Base-by-base conservation (phyloP, 176 grass and related monocot species). In the Guadua angustifolia region DNA sequence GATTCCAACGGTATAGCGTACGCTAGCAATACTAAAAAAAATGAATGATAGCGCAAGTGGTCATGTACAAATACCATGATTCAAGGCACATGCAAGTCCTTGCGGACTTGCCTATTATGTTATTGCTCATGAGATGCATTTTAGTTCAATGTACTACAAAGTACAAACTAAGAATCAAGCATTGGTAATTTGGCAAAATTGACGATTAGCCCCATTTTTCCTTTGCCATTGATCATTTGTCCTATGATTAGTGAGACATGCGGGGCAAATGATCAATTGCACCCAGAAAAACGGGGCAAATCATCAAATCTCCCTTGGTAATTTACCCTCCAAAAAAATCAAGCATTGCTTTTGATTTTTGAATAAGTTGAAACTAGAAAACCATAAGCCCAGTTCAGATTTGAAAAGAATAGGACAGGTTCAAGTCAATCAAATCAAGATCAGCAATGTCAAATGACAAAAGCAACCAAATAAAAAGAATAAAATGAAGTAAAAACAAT, bases 351-450 rank as follows among this genome's bases (percentile, higher is more conserved):
- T 52, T 53, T 18, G 17, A 33, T 49, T 49, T 5, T 49, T 49
- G 46, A 49, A 67, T 25, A 22, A 49, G 50, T 26, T 63, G 36
- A 65, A 49, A 15, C 46, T 26, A 69, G 36, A 65, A 49, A 49
- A 4, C 46, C 46, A 49, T 19, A 61, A 63, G 38, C 56, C 42
- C 43, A 46, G 19, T 60, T 56, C 15, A 74, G 66, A 65, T 79
- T 47, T 74, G 26, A 26, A 57, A 88, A 87, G 16, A 50, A 51
- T 46, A 36, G 70, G 52, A 82, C 60, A 76, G 24, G 17, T 1
- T 36, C 33, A 39, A 50, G 59, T 78, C 16, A 78, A 78, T 32
- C 32, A 79, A 66, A 87, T 87, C 51, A 56, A 73, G 56, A 63
- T 13, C 43, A 49, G 43, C 29, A 83, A 73, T 21, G 19, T 25